Evolutionary conservation across 139 green algal genomes (phyloP), one percentile per base, ranked within the genome.

Genomic region (Helicosporidium sp.): DNA sequence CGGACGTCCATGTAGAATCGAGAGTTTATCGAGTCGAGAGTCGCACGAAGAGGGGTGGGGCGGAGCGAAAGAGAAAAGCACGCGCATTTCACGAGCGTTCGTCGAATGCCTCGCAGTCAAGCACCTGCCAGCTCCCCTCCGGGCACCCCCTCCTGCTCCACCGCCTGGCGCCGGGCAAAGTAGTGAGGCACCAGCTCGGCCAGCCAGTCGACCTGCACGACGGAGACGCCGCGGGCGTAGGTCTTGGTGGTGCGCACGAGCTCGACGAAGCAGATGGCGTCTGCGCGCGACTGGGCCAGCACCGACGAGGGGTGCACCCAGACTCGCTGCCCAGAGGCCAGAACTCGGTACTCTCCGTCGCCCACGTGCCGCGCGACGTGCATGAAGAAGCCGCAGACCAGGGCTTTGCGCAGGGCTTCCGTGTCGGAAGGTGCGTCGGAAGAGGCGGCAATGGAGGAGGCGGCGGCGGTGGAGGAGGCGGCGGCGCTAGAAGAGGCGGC

Each of bases 181-280:
- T 75, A 82, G 1, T 57, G 46, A 0, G 81, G 81, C 10, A 64
- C 79, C 40, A 87, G 44, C 60, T 92, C 79, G 1, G 75, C 62
- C 43, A 92, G 67, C 81, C 81, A 92, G 6, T 26, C 8, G 1
- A 66, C 29, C 20, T 92, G 75, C 0, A 92, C 63, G 12, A 42
- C 55, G 0, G 54, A 59, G 10, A 75, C 68, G 1, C 74, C 59
- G 3, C 73, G 64, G 15, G 72, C 78, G 53, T 92, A 93, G 26
- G 73, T 60, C 46, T 67, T 66, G 1, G 61, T 78, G 41, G 82
- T 90, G 47, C 61, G 62, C 42, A 83, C 61, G 24, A 92, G 54
- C 59, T 92, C 79, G 46, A 67, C 72, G 60, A 92, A 93, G 19
- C 92, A 68, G 1, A 92, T 67, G 51, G 51, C 77, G n/a, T 67